Base-by-base conservation (phyloP, 495 filamentous ascomycete genomes). In the Tuber indicum region DNA sequence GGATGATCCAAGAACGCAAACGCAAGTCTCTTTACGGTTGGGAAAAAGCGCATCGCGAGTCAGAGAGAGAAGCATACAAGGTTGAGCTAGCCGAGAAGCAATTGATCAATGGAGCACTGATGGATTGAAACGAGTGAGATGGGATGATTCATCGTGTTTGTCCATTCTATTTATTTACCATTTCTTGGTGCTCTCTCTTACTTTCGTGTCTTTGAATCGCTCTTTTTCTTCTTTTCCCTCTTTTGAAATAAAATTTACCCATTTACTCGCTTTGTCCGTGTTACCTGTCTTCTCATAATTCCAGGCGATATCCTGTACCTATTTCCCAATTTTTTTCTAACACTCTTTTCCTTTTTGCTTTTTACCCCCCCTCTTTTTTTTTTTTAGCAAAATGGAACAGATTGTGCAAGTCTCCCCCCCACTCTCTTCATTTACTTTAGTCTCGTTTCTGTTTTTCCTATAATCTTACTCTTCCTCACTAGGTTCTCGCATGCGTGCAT, bases 1-100 rank as follows among this genome's bases (percentile, higher is more conserved):
- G 47, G 46, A 39, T 52, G 1, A 76, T 74, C 32, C 82, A 83
- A 72, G 82, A 84, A 46, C 75, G 74, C 45, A 84, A 84, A 69
- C 76, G 82, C 26, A 83, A 80, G 66, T 82, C 79, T 9, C 62
- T 84, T 41, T 78, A 77, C 17, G 77, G 75, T 4, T 84, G 82
- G 82, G 82, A 83, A 42, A 81, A 78, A 43, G 78, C 72, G 26
- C 77, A 82, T 26, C 71, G 82, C 23, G 82, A 84, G 43, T 82
- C 82, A 12, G 82, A 83, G 46, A 83, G 73, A 32, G 82, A 82
- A 43, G 80, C 74, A 32, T 83, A 75, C 47, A 81, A 81, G 42
- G 82, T 83, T 70, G 82, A 83, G 26, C 52, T 83, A 16, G 82
- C 77, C 6, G 82, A 84, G 72, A 70, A 74, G 9, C 75, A 79